A percentile compares a stretch with the other conserved stretches of the same genome.
Evolutionary conservation across 1,139 yeast species (phyloP).

Genomic region (Kodamaea sp.): DNA sequence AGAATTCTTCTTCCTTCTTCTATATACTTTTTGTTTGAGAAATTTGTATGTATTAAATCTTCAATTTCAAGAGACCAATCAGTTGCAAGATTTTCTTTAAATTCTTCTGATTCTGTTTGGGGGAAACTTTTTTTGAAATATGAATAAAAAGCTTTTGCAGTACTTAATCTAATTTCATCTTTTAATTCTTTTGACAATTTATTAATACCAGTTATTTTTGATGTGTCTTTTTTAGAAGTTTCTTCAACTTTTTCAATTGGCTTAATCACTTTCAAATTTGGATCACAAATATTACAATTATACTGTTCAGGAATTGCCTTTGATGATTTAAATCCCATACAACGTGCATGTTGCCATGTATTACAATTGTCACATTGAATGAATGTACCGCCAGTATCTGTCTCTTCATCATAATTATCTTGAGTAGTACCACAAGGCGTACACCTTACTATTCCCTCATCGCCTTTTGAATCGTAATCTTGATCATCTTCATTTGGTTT

Average conservation of each 20-base stretch:
- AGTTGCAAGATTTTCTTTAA: conserved; percentile 27
- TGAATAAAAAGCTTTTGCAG: conserved; percentile 36
- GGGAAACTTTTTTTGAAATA: conserved; percentile 44
- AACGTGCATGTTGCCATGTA: conserved; percentile 82
- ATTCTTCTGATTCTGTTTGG: conserved; percentile 28
- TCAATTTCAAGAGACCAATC: conserved; percentile 43
- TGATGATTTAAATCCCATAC: conserved; percentile 51
- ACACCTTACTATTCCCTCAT: conserved; percentile 58
- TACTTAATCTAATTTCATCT: conserved; percentile 32
- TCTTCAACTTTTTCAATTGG: neutral
- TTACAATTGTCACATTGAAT: conserved; percentile 74
- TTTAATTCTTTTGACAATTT: conserved; percentile 17
- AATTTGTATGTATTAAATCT: conserved; percentile 29
- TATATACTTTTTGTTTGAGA: conserved; percentile 30
- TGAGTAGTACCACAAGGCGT: conserved; percentile 63
- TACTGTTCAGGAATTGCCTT: conserved; percentile 31
- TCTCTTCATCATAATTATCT: conserved; percentile 56
- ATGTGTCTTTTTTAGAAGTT: neutral
- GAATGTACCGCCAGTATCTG: conserved; percentile 62
- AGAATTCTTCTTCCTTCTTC: conserved; percentile 43
- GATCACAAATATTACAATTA: conserved; percentile 30
- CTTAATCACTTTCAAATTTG: conserved; percentile 1
- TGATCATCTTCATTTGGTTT: conserved; percentile 5
- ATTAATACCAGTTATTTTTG: conserved; percentile 6
- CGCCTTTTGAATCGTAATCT: conserved; percentile 17